These are phyloP conservation scores for Chiua sp. DNA, from an alignment of 1,284 basidiomycete species.

Conservation along the genomic window DNA sequence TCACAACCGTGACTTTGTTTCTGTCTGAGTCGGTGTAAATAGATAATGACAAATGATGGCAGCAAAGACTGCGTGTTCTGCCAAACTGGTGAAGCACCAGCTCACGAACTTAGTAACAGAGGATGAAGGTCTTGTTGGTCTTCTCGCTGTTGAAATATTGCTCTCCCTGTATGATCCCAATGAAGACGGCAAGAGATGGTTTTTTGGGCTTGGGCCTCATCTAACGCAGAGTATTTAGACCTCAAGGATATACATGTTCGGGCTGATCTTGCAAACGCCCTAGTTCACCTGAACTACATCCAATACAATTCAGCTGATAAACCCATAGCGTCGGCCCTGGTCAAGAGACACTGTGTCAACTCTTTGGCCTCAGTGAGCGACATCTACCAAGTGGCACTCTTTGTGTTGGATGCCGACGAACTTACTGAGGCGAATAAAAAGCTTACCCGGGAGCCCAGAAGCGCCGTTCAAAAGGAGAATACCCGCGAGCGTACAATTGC, in stretches of 20 bases:
- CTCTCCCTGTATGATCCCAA: not conserved
- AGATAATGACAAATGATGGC: too few relatives aligned
- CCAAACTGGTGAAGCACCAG: not conserved
- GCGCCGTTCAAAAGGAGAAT: not conserved
- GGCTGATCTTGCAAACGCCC: not conserved
- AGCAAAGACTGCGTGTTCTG: too few relatives aligned
- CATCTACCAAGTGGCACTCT: not conserved
- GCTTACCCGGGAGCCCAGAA: not conserved
- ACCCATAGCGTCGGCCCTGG: not conserved
- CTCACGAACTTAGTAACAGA: conserved; percentile 1
- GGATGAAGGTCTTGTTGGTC: not conserved
- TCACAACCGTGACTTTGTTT: too few relatives aligned
- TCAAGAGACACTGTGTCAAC: not conserved
- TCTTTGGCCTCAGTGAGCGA: conserved; percentile 11
- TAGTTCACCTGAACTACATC: not conserved
- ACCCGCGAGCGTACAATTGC: conserved; percentile 6
- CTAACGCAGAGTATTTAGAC: too few relatives aligned
- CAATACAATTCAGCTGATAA: not conserved
- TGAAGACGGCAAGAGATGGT: not conserved
- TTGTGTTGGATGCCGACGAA: not conserved
- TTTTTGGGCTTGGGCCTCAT: not conserved
- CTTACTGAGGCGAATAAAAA: not conserved
- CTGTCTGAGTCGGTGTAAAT: too few relatives aligned
- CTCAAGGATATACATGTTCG: not conserved
- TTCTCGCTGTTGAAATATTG: conserved; percentile 4